A percentile compares a stretch with the other conserved stretches of the same genome.
Conservation (phyloP, 805 yeast species). For the Candida ponderosae region DNA sequence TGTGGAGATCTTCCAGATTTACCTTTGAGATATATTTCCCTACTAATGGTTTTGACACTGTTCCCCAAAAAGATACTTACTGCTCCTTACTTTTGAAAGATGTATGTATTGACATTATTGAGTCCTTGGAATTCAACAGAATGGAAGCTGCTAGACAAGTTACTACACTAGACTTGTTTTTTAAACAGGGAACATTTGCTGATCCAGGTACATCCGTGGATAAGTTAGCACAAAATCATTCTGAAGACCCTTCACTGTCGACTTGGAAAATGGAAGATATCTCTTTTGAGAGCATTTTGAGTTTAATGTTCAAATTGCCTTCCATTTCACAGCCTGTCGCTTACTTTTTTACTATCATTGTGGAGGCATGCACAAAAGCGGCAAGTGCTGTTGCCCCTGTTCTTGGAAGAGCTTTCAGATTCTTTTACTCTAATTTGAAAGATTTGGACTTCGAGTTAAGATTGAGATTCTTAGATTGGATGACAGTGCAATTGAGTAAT, state of each 20-base stretch:
- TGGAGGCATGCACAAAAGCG: constrained; percentile 80
- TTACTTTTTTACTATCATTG: constrained; percentile 77
- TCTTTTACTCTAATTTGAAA: constrained; percentile 60
- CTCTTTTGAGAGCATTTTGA: constrained; percentile 73
- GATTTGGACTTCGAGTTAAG: constrained; percentile 70
- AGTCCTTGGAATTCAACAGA: constrained; percentile 82
- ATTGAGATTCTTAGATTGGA: constrained; percentile 78
- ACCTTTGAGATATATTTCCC: constrained; percentile 54
- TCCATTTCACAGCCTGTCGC: constrained; percentile 55
- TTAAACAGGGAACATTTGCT: constrained; percentile 57
- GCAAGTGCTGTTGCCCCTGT: constrained; percentile 87
- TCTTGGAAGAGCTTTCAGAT: constrained; percentile 85
- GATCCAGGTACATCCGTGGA: constrained; percentile 75
- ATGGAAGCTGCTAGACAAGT: constrained; percentile 81
- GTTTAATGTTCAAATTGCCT: constrained; percentile 74
- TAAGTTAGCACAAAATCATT: constrained; percentile 39
- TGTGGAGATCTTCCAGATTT: constrained; percentile 61
- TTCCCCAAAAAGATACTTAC: constrained; percentile 44
- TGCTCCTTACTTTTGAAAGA: constrained; percentile 67
- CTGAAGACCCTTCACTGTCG: constrained; percentile 31
- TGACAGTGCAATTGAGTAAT: constrained; percentile 86
- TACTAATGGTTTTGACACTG: constrained; percentile 54
- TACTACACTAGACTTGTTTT: constrained; percentile 63
- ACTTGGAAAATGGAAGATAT: constrained; percentile 92
- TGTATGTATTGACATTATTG: constrained; percentile 63